Base-by-base conservation (phyloP, 495 filamentous ascomycete species). In the Parathielavia hyrcaniae region DNA sequence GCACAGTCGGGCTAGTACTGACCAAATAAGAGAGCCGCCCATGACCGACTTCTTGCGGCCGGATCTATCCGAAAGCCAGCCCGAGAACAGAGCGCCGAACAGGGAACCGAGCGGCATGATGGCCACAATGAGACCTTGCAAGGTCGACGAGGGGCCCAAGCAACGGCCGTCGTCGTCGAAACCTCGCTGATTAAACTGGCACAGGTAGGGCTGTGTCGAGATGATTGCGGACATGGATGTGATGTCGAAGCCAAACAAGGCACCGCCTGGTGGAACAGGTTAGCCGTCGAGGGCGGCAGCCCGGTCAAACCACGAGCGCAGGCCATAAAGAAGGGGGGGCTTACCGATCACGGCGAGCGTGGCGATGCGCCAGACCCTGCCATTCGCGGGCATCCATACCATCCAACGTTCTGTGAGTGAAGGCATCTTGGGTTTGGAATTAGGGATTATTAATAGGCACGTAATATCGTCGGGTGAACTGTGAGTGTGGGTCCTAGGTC, bases 201-300 rank as follows among this genome's bases (percentile, higher is more conserved):
- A 84, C 26, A 81, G 76, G 63, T 86, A 87, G 9, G 81, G 71
- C 16, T 75, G 69, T 3, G 81, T 81, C 26, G 75, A 75, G 69
- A 86, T 85, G 61, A 89, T 88, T 50, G 87, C 88, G 17, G 81
- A 86, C 87, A 89, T 88, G 35, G 84, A 87, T 2, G 78, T 81
- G 58, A 85, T 83, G 68, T 84, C 88, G 63, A 91, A 90, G 55
- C 88, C 88, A 61, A 95, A 92, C 17, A 91, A 79, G 48, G 81
- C 85, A 69, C 89, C 89, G 59, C 89, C 89, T 80, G 22, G 19
- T 46, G 5, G 14, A 35, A 2, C 22, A 9, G 17, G n/a, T 32
- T 20, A 40, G 22, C 26, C 19, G 48, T 16, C 14, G 22, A 10
- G 19, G 16, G 38, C 17, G 56, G 50, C 13, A 35, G 26, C 26